Evolutionary conservation across 1,139 yeast genomes (phyloP), one percentile per base, ranked within the genome.

Genomic region (Debaryomyces sp.): DNA sequence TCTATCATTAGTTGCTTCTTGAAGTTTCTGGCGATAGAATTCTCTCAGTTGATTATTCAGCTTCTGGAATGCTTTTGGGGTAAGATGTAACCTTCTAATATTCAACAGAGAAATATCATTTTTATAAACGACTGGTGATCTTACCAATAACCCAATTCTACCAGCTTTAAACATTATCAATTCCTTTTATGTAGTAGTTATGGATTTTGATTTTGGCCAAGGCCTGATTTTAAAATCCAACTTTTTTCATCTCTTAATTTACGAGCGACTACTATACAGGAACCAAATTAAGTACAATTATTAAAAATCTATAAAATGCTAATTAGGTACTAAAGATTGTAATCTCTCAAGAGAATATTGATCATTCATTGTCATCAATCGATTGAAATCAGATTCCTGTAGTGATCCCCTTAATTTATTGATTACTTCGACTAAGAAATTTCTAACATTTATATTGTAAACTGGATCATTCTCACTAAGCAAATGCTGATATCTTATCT

Each of bases 401-500:
- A 70, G 47, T 4, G 53, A 52, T 8, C 50, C 46, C 46, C 64
- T 63, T 46, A 73, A 51, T 5, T 45, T 50, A 6, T 48, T 44
- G 4, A 73, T 51, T 13, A 60, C 58, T 41, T 61, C 56, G 40
- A 54, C 55, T 52, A 75, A 53, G 43, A 55, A 64, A 5, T 49
- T 53, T 43, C 57, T 53, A 50, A 85, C 59, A 46, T 78, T 75
- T n/a, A 82, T 73, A 21, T 68, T 74, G 62, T 81, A 84, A 4
- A 85, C 85, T 0, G 88, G 85, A 60, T 88, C 95, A 37, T 59
- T 59, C 1, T 56, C 56, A 44, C 77, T 75, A 12, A 78, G 63
- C 21, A 85, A 61, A 30, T 64, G 62, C 50, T 76, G 78, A 58
- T 78, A 82, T 50, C 90, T 68, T 15, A 74, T 47, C 58, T 80